Percentiles rank a stretch among this genome's conserved stretches.
Evolutionary conservation across 2,329 filamentous ascomycete species (phyloP).

Genomic region (Clonostachys chloroleuca): DNA sequence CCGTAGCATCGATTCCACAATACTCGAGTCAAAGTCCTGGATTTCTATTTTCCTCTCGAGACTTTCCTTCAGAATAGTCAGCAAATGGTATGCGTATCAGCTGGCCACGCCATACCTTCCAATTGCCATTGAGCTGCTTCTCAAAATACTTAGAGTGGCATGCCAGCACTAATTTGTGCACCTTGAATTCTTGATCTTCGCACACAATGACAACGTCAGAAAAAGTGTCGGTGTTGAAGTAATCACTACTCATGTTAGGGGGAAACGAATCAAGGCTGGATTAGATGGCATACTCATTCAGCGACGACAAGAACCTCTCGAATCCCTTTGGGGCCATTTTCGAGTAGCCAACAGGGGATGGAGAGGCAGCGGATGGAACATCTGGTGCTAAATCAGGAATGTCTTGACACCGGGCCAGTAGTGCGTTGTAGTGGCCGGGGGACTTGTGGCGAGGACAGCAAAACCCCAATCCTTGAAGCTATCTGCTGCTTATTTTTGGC

Average conservation of each 20-base stretch:
- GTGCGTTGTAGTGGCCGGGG: too few species aligned
- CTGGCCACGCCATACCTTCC: slow-evolving; percentile 1
- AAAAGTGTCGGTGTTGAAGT: slow-evolving; percentile 3
- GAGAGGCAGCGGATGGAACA: too few species aligned
- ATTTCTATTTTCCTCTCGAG: slow-evolving; percentile 6
- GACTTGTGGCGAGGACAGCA: too few species aligned
- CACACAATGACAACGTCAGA: slow-evolving; percentile 4
- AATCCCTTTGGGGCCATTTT: background rate
- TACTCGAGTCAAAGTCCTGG: slow-evolving; percentile 6
- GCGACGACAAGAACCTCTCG: background rate
- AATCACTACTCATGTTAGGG: background rate
- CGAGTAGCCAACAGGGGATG: background rate
- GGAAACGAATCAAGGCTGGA: background rate
- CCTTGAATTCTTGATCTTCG: slow-evolving; percentile 4
- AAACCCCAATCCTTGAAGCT: too few species aligned
- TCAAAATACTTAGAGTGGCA: slow-evolving; percentile 6
- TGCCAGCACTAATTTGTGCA: slow-evolving; percentile 6
- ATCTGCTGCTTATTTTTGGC: too few species aligned
- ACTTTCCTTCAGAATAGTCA: slow-evolving; percentile 4
- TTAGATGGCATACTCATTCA: background rate
- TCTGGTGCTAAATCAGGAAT: too few species aligned
- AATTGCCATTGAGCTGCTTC: slow-evolving; percentile 2
- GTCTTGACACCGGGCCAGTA: too few species aligned
- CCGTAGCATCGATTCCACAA: slow-evolving; percentile 7
- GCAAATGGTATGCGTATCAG: background rate